Base-by-base conservation (phyloP, 345 rosid genomes). In the Syzygium aromaticum region DNA sequence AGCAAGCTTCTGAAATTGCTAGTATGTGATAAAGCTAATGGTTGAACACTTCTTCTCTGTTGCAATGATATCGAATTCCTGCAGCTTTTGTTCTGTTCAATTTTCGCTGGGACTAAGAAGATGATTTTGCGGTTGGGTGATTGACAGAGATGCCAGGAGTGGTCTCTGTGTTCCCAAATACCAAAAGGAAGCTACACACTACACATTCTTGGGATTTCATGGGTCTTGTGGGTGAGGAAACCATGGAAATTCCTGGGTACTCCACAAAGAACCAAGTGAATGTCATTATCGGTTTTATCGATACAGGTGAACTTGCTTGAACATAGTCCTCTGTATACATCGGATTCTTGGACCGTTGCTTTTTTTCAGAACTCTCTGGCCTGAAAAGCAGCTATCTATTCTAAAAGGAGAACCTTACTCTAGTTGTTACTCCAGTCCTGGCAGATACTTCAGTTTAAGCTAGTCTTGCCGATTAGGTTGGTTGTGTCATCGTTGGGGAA, bases 141-240 rank as follows among this genome's bases (percentile, higher is more conserved):
- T 67, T 28, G 87, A 78, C 92, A 93, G 94, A 86, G 87, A 89
- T 92, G 93, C 91, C 94, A 1, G 94, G 91, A 9, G 93, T 93
- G 88, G 94, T 93, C 85, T 91, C 94, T 15, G 93, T 93, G 51
- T 92, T 93, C 84, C 93, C 93, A 49, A 93, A 93, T 89, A 84
- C 84, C 86, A 93, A 89, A 84, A 90, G 94, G 59, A 92, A 73
- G 90, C 91, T 92, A 15, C 95, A 93, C 85, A 93, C 95, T 16
- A 93, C 95, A 64, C 95, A 90, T 88, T 93, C 95, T 7, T 93
- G 95, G 95, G 95, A 93, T 89, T 93, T 93, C 91, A 91, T 93
- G 91, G 95, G 95, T 51, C 90, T 93, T 56, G 16, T 67, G 19
- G 95, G 90, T 12, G 91, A 92, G 67, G 93, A 91, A 88, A 91